Conservation (phyloP, 805 yeast species). For the Myxozyma monticola region DNA sequence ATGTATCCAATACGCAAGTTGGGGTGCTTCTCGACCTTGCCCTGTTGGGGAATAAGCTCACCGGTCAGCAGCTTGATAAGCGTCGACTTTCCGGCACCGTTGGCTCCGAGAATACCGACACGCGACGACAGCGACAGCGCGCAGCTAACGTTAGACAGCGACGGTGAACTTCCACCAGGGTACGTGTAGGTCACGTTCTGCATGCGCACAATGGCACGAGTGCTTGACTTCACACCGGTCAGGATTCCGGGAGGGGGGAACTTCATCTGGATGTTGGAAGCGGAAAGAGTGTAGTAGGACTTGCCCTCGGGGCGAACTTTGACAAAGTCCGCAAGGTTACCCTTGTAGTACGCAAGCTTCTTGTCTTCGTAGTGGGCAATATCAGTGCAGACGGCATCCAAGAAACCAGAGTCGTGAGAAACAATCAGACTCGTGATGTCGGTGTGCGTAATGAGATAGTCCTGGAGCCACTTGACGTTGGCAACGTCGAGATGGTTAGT, state of each 20-base stretch:
- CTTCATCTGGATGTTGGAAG: conserved; percentile 90
- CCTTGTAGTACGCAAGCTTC: conserved; percentile 92
- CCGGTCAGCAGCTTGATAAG: conserved; percentile 90
- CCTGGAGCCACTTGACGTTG: conserved; percentile 91
- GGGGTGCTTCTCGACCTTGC: conserved; percentile 96
- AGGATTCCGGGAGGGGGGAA: conserved; percentile 98
- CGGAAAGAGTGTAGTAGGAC: conserved; percentile 90
- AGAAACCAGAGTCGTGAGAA: conserved; percentile 96
- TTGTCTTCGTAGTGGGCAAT: conserved; percentile 95
- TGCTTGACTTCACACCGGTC: conserved; percentile 94
- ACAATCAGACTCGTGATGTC: conserved; percentile 93
- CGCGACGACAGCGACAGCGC: conserved; percentile 94
- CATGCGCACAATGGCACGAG: conserved; percentile 91
- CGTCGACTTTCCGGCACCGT: conserved; percentile 99
- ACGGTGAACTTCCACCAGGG: conserved; percentile 86
- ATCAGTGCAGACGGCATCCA: conserved; percentile 94
- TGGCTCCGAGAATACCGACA: conserved; percentile 95
- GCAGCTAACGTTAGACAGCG: conserved; percentile 75
- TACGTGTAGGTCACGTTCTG: conserved; percentile 80
- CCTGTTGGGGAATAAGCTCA: conserved; percentile 80
- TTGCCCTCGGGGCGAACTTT: conserved; percentile 93
- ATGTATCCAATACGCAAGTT: conserved; percentile 97
- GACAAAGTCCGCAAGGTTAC: conserved; percentile 90
- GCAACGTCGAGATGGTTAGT: conserved; percentile 95
- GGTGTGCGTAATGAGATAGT: conserved; percentile 76